Base-by-base conservation (phyloP, 352 stramenopile genomes). In the Elongisporangium senticosum region DNA sequence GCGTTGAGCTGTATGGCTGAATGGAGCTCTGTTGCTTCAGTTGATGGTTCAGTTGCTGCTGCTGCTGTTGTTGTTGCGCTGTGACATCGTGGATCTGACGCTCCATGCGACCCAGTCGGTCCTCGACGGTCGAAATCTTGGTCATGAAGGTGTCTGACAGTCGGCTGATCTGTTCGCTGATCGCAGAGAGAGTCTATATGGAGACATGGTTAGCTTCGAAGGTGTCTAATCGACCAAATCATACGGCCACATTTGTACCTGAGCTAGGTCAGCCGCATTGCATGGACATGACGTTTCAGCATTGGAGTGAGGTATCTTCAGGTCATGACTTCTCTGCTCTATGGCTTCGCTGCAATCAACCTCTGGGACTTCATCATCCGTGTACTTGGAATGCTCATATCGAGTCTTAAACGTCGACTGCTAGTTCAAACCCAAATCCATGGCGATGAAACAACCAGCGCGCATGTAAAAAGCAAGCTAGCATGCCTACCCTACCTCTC, bases 121-220 rank as follows among this genome's bases (percentile, higher is more conserved):
- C 63, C 40, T 83, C 74, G 21, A 83, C 69, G 14, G 53, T 64
- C 37, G 66, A 68, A 8, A 83, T 73, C 51, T 76, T 79, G 37
- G 55, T 47, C 57, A 69, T 47, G 6, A 83, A 65, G 43, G 63
- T 59, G 22, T 53, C 59, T 0, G 73, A 74, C n/a, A 83, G 53
- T 6, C 64, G 47, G 20, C 51, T 58, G 39, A 82, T 62, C 53
- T 79, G 71, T 8, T 55, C 59, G 58, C 65, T 74, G 49, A 83
- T 59, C 2, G 64, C 56, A 11, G 33, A 49, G 15, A 68, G 56
- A 19, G 57, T 59, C 61, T 71, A 33, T 28, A 28, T 48, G 17
- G 7, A 17, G 22, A 4, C 33, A 17, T 43, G 2, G 33, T 43
- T 1, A 43, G 33, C 33, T 43, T 43, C 33, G 8, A 37, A 28